Conservation (phyloP, 345 rosid genomes). For the Erucastrum elatum region DNA sequence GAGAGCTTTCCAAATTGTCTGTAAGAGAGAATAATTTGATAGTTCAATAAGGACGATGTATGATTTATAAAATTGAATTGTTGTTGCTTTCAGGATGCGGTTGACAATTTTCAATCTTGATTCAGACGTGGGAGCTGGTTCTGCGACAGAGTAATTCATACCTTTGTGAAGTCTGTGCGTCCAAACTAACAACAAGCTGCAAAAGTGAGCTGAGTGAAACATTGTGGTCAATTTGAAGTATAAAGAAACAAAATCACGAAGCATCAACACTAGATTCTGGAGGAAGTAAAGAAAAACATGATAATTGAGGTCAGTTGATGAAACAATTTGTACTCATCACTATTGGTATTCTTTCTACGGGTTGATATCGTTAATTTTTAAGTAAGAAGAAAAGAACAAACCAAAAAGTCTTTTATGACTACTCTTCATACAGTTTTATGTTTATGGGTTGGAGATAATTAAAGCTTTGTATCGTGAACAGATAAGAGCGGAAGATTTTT, state of each 20-base stretch:
- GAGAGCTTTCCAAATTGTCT: slow-evolving; percentile 46
- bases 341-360: no score
- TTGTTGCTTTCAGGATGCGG: slow-evolving; percentile 65
- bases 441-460: no score
- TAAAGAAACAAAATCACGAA: neutral
- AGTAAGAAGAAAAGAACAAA: no score
- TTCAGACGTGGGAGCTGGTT: slow-evolving; percentile 59
- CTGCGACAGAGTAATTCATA: slow-evolving; percentile 74
- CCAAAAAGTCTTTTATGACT: no score
- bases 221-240: neutral
- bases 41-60: neutral
- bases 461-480: neutral
- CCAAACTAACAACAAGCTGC: neutral
- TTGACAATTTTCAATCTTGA: slow-evolving; percentile 77
- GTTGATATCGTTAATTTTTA: no score
- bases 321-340: neutral
- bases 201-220: neutral
- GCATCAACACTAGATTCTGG: neutral
- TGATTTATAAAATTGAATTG: neutral
- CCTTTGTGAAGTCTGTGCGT: neutral
- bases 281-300: neutral
- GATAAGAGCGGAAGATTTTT: neutral
- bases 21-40: neutral
- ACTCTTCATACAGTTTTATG: no score
- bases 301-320: neutral